These are phyloP conservation scores for Aspergillus intermedius DNA, from an alignment of 2,329 filamentous ascomycete species.

Conservation along the genomic window DNA sequence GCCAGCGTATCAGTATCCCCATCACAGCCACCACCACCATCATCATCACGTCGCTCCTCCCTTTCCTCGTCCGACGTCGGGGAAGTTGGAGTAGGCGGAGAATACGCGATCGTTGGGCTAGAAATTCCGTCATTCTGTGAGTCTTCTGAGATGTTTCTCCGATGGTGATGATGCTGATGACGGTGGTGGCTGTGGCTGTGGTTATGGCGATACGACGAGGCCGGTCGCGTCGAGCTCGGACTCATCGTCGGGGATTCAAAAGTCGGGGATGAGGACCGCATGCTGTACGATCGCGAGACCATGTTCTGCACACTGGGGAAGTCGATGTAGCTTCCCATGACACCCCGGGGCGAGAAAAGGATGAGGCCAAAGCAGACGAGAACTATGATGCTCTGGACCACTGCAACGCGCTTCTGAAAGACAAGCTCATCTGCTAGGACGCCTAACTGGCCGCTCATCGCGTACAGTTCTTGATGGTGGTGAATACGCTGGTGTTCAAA, in stretches of 20 bases:
- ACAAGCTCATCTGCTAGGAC: constrained; percentile 88
- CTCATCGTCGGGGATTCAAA: constrained; percentile 32
- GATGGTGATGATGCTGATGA: constrained; percentile 18
- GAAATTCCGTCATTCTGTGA: constrained; percentile 19
- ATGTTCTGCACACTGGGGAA: constrained; percentile 43
- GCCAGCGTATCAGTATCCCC: constrained; percentile 7
- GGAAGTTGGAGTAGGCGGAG: constrained; percentile 35
- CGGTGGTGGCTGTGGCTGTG: constrained; percentile 14
- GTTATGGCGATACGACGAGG: constrained; percentile 24
- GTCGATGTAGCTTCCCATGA: constrained; percentile 39
- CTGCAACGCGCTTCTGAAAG: constrained; percentile 81
- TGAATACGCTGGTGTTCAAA: constrained; percentile 83
- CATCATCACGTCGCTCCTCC: not conserved
- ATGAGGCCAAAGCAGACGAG: constrained; percentile 81
- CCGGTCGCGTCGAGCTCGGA: constrained; percentile 29
- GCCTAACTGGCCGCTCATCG: constrained; percentile 71
- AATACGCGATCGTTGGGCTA: constrained; percentile 31
- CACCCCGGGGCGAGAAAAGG: constrained; percentile 58
- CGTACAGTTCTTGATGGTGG: constrained; percentile 74
- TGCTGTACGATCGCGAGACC: constrained; percentile 39
- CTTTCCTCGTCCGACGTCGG: constrained; percentile 11
- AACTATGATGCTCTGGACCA: constrained; percentile 81
- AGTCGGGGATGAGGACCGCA: constrained; percentile 31
- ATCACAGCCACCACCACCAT: not conserved
- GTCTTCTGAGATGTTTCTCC: constrained; percentile 30